A percentile compares a stretch with the other conserved stretches of the same genome.
Conservation (phyloP, 225 moss, liverwort and hornwort genomes). For the Anthoceros angustus region DNA sequence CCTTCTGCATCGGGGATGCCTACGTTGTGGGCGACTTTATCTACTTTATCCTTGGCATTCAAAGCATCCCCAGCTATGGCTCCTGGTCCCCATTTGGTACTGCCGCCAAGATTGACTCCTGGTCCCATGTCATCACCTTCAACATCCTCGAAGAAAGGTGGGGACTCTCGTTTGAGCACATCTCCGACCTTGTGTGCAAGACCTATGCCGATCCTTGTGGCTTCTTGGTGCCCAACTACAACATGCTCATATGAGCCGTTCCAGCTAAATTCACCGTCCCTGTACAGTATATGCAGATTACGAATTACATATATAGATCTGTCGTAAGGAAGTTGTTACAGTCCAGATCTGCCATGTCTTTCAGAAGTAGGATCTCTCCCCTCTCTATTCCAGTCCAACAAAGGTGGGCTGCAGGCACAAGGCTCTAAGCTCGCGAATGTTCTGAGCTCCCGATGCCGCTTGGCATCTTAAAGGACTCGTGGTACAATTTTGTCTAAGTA, state of each 20-base stretch:
- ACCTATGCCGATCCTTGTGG: not conserved
- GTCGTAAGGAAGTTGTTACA: too few relatives aligned
- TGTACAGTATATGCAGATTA: too few relatives aligned
- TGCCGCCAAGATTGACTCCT: not conserved
- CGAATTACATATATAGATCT: too few relatives aligned
- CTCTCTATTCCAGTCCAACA: too few relatives aligned
- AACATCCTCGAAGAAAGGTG: not conserved
- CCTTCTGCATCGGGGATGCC: not conserved
- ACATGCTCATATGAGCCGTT: not conserved
- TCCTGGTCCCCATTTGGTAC: not conserved
- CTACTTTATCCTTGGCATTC: not conserved
- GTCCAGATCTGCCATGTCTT: too few relatives aligned
- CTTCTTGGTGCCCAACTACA: not conserved
- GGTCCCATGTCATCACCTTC: not conserved
- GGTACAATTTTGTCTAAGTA: too few relatives aligned
- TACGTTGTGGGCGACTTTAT: not conserved
- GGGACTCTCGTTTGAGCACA: not conserved
- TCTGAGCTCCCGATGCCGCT: too few relatives aligned
- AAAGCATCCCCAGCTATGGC: not conserved
- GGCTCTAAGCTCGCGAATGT: too few relatives aligned
- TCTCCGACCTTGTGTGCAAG: not conserved
- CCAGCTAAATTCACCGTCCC: too few relatives aligned
- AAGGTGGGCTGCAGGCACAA: too few relatives aligned
- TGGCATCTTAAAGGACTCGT: too few relatives aligned
- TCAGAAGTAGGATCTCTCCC: too few relatives aligned